Conservation (phyloP, 164 flowering plant species). For the Magnolia kwangsiensis region DNA sequence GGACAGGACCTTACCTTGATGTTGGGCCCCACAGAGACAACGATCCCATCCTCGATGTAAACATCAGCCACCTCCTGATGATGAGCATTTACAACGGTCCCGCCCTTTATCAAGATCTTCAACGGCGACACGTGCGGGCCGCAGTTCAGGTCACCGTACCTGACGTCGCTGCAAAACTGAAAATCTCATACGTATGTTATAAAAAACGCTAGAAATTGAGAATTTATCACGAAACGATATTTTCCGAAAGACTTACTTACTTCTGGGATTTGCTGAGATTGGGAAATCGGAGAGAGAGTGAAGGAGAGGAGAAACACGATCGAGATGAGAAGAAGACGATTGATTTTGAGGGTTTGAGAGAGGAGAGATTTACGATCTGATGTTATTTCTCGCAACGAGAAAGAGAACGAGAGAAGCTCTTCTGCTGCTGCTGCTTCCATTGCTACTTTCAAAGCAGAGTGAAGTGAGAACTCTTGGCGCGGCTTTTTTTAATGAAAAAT, state of each 20-base stretch:
- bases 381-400: not conserved
- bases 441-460: no score
- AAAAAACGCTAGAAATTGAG: not conserved
- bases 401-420: not conserved
- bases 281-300: slow-evolving; percentile 1
- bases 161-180: slow-evolving; percentile 68
- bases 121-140: slow-evolving; percentile 28
- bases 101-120: slow-evolving; percentile 87
- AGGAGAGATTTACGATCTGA: not conserved
- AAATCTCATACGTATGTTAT: not conserved
- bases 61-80: slow-evolving; percentile 86
- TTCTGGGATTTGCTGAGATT: slow-evolving; percentile 18
- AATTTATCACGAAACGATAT: not conserved
- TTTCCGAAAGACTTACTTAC: slow-evolving; percentile 12
- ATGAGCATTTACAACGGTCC: slow-evolving; percentile 94
- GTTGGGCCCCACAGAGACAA: slow-evolving; percentile 64
- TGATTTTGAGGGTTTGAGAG: not conserved
- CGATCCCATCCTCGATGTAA: slow-evolving; percentile 83
- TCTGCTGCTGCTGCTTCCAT: not conserved
- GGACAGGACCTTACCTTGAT: slow-evolving; percentile 45
- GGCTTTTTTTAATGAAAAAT: no score
- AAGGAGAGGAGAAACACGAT: slow-evolving; percentile 5
- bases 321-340: not conserved
- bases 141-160: slow-evolving; percentile 40
- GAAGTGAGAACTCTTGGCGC: no score